These are phyloP conservation scores for Geotrichum bryndzae DNA, from an alignment of 1,139 yeast genomes.

Conservation along the genomic window DNA sequence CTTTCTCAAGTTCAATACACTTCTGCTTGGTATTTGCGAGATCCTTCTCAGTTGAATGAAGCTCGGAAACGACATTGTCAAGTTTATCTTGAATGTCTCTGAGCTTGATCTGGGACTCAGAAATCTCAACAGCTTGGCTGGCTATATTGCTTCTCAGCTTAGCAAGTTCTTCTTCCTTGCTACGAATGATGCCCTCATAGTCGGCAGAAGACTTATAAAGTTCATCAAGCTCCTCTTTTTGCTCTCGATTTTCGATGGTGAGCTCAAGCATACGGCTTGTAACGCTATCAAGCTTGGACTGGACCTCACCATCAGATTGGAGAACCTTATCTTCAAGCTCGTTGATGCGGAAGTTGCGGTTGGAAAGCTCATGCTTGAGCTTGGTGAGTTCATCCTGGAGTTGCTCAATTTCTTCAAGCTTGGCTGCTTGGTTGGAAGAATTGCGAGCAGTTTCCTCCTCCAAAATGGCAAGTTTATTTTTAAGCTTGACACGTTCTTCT, in stretches of 20 bases:
- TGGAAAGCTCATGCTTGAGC: conserved; percentile 23
- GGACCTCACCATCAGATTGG: conserved; percentile 37
- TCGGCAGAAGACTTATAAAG: conserved; percentile 38
- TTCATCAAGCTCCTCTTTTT: conserved; percentile 33
- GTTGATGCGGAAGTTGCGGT: conserved; percentile 36
- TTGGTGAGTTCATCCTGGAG: conserved; percentile 31
- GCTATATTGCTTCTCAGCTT: conserved; percentile 27
- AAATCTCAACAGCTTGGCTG: conserved; percentile 24
- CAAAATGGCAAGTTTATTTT: conserved; percentile 23
- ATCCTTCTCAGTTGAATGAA: conserved; percentile 24
- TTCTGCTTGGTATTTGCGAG: conserved; percentile 27
- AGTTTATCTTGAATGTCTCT: conserved; percentile 23
- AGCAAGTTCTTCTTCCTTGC: conserved; percentile 38
- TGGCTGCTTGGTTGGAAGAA: conserved; percentile 18
- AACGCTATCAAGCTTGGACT: conserved; percentile 23
- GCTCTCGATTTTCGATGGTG: conserved; percentile 45
- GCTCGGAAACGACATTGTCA: conserved; percentile 20
- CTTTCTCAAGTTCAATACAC: conserved; percentile 28
- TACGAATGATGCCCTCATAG: conserved; percentile 35
- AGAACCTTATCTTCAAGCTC: conserved; percentile 35
- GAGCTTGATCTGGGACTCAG: conserved; percentile 14
- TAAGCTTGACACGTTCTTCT: conserved; percentile 31
- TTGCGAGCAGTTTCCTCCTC: conserved; percentile 27
- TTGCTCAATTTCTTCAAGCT: conserved; percentile 19
- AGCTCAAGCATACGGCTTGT: conserved; percentile 43